phyloP scores from a whole-genome alignment of 2,329 filamentous ascomycete species.

The Elsinoe fawcettii region DNA sequence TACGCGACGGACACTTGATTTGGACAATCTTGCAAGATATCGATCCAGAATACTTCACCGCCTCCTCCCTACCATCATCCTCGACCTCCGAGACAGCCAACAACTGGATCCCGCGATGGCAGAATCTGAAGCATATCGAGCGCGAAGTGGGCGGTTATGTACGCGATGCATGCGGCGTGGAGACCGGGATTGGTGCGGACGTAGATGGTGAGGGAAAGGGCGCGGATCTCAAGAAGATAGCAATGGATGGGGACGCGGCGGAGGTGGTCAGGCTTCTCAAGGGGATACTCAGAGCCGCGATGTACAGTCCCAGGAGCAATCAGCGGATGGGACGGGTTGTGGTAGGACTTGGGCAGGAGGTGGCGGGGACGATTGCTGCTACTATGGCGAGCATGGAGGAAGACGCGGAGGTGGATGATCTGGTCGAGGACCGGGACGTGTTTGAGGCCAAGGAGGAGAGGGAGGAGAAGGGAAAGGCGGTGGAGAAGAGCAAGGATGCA shows the following conservation, averaged over 20 bases:
- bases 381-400: constrained; percentile 34
- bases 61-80: constrained; percentile 40
- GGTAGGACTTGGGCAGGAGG: constrained; percentile 30
- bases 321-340: constrained; percentile 40
- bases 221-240: constrained; percentile 43
- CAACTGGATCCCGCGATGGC: constrained; percentile 46
- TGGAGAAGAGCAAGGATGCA: constrained; percentile 19
- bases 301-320: constrained; percentile 42
- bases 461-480: constrained; percentile 18
- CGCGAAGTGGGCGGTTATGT: constrained; percentile 43
- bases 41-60: constrained; percentile 42
- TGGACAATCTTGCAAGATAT: constrained; percentile 43
- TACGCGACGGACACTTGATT: constrained; percentile 41
- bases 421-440: constrained; percentile 22
- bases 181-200: constrained; percentile 20
- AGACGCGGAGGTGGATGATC: constrained; percentile 28
- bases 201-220: constrained; percentile 22
- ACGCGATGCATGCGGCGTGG: constrained; percentile 37
- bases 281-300: constrained; percentile 41
- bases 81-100: constrained; percentile 34
- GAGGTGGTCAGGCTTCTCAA: constrained; percentile 38
- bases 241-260: constrained; percentile 29
- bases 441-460: constrained; percentile 23
- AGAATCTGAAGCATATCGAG: constrained; percentile 46
- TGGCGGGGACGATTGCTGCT: constrained; percentile 32